Evolutionary conservation across 2,329 filamentous ascomycete species (phyloP).

Genomic region (Berkeleyomyces basicola): DNA sequence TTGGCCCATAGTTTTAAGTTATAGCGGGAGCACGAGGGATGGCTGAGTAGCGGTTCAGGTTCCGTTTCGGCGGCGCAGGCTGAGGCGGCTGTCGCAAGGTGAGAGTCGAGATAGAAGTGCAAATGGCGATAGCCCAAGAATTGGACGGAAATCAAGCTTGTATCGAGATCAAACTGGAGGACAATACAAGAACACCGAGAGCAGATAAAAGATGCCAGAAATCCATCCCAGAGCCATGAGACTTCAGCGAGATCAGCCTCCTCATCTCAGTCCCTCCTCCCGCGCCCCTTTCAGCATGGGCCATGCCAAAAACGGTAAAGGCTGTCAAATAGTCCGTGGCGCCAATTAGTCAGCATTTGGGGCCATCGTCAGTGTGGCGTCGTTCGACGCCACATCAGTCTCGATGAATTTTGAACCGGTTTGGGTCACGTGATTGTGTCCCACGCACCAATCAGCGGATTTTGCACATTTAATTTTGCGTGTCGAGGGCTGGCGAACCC

Average conservation of each 20-base stretch:
- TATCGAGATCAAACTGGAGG: background rate
- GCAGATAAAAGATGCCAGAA: background rate
- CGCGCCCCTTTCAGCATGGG: constrained; percentile 4
- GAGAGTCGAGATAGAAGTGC: background rate
- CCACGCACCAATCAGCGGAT: constrained; percentile 10
- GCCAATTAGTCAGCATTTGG: constrained; percentile 5
- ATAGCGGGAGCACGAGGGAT: constrained; percentile 2
- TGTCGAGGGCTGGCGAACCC: constrained; percentile 12
- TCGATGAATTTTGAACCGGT: background rate
- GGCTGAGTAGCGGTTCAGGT: background rate
- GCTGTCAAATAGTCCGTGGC: background rate
- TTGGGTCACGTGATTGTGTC: constrained; percentile 6
- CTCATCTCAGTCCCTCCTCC: constrained; percentile 5
- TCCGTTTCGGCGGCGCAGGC: background rate
- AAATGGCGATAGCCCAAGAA: background rate
- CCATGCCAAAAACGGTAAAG: constrained; percentile 1
- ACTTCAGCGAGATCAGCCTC: constrained; percentile 3
- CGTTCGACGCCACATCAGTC: background rate
- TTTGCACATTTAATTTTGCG: constrained; percentile 13
- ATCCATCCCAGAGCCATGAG: background rate
- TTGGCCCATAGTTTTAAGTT: constrained; percentile 34
- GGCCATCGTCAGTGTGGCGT: background rate
- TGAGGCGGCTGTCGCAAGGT: background rate
- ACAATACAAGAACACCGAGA: background rate
- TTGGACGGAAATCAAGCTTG: background rate